Percentiles rank a stretch among this genome's conserved stretches.
phyloP scores from a whole-genome alignment of 1,139 yeast genomes.

The Scheffersomyces stambukii region DNA sequence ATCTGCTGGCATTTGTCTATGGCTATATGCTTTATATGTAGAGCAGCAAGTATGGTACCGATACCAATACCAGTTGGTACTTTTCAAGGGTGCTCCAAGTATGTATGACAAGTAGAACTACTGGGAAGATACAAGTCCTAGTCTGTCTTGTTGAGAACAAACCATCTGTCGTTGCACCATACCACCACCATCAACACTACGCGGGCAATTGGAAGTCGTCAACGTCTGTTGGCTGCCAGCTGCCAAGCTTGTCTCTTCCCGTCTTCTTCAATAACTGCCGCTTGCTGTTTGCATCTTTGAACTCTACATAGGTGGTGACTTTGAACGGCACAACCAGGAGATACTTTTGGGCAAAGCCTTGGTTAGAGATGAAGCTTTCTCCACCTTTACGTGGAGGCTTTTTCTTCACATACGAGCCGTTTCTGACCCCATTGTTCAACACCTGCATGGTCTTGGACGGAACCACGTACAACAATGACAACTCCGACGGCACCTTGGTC shows the following conservation, averaged over 20 bases:
- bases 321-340: constrained; percentile 1
- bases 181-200: too few species aligned
- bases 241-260: constrained; percentile 19
- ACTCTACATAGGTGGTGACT: constrained; percentile 18
- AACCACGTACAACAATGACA: constrained; percentile 31
- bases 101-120: too few species aligned
- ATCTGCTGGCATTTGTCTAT: too few species aligned
- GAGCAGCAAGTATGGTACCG: too few species aligned
- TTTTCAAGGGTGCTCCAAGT: too few species aligned
- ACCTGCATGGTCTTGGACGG: constrained; percentile 31
- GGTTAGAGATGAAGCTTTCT: constrained; percentile 38
- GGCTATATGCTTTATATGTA: too few species aligned
- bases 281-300: constrained; percentile 19
- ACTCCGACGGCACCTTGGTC: constrained; percentile 27
- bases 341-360: constrained; percentile 17
- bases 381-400: constrained; percentile 44
- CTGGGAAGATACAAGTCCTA: too few species aligned
- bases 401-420: constrained; percentile 45
- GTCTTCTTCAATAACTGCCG: constrained; percentile 21
- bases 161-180: too few species aligned
- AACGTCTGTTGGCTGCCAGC: constrained; percentile 27
- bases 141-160: too few species aligned
- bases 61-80: too few species aligned
- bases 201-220: constrained; percentile 30
- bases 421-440: constrained; percentile 50